phyloP scores from a whole-genome alignment of 148 eudicot genomes.

The Polygonum maritimum region DNA sequence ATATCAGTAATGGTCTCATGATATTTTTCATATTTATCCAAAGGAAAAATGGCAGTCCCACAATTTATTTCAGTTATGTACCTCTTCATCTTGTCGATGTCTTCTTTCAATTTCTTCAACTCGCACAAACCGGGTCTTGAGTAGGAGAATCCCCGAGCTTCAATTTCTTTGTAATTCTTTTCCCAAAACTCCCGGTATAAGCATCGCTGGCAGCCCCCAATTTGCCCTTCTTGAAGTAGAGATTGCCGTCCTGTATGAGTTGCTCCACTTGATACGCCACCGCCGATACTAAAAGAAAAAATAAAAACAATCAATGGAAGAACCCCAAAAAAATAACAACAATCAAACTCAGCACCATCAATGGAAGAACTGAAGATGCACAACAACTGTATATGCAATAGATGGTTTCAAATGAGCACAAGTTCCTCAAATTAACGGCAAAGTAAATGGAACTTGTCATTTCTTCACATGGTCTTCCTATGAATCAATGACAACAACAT shows the following conservation, averaged over 20 bases:
- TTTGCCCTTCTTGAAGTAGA: conserved; percentile 44
- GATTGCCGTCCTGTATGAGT: conserved; percentile 59
- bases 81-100: conserved; percentile 34
- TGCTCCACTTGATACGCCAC: conserved; percentile 59
- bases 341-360: too few species aligned
- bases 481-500: too few species aligned
- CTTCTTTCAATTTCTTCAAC: conserved; percentile 27
- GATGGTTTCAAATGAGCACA: too few species aligned
- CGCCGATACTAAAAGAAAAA: too few species aligned
- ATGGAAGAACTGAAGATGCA: neutral
- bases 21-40: neutral
- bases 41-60: too few species aligned
- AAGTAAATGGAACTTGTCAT: too few species aligned
- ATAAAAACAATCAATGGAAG: too few species aligned
- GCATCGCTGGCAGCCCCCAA: conserved; percentile 96
- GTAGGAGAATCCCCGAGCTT: conserved; percentile 57
- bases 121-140: conserved; percentile 33
- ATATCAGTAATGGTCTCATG: neutral
- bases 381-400: too few species aligned
- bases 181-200: conserved; percentile 88
- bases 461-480: too few species aligned
- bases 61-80: conserved; percentile 3
- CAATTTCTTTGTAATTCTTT: too few species aligned
- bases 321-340: neutral
- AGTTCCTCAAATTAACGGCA: too few species aligned